Base-by-base conservation (phyloP, 1,284 basidiomycete genomes). In the Ceratobasidium sp. region DNA sequence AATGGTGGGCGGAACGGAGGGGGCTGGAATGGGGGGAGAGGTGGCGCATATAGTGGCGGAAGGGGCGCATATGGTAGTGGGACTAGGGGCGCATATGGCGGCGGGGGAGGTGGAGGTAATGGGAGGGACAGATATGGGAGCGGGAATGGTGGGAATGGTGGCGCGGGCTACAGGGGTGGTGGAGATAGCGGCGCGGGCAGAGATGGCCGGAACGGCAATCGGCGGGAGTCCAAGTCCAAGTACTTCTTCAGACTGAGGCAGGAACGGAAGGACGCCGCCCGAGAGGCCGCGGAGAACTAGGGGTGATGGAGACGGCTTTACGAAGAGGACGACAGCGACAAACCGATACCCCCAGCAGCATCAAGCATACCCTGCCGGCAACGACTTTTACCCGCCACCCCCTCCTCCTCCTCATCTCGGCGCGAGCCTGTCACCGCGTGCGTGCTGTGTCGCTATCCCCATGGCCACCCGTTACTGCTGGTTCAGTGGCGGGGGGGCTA, bases 321-420 rank as follows among this genome's bases (percentile, higher is more conserved):
- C n/a, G 44, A 8, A 46, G 18, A 46, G 5, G 44, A n/a, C 6
- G 53, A 36, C 9, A 30, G 18, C 53, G 53, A 54, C 53, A 12
- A 7, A 54, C 2, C 53, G 28, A 28, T 54, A 54, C 53, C 53
- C 53, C 53, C 44, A 54, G 53, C 28, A 33, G 18, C 53, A 12
- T 0, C 5, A 54, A 28, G 53, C 53, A 54, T 54, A 54, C 53
- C 53, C n/a, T 54, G 53, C 53, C 16, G 53, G 53, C 53, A 16
- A 54, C 30, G 30, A 54, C 30, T 36, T 33, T 16, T 30, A 11
- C 18, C 16, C 51, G 7, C 14, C 9, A 16, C 36, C 9, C 36
- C 1, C 25, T 28, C 30, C 30, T 30, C 1, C 25, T 28, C 30
- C 30, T 30, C 30, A 30, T 2, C 5, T 21, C 28, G 30, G 36